Evolutionary conservation across 768 basidiomycete species (phyloP), one percentile per base, ranked within the genome.

Genomic region (Rhizopogon sp.): DNA sequence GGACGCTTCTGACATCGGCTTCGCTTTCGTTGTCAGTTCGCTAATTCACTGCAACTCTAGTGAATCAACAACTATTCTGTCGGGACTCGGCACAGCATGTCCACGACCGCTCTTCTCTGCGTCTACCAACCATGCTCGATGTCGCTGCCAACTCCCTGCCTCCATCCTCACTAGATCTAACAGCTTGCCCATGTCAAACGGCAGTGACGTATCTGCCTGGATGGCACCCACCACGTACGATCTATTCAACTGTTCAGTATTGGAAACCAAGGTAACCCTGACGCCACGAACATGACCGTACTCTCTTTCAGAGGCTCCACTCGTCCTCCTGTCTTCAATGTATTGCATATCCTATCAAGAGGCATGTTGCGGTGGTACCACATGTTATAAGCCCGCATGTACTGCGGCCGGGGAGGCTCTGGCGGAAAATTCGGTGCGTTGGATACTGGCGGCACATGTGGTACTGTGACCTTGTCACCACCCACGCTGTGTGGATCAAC

Each of bases 151-250:
- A 37, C 76, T 76, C 6, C 69, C 56, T 0, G 68, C 65, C 50
- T 80, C 77, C 60, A 68, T 64, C 60, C 66, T 66, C 9, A 77
- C 70, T 14, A 79, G 65, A 22, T 60, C 57, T 44, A 68, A 69
- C 28, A 80, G 61, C 37, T 62, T 59, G 0, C 58, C 56, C 62
- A 72, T 63, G 42, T 67, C 55, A 53, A 74, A 79, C 6, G 72
- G 69, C 31, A 79, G 61, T 8, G 64, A 56, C 6, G 64, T 55
- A 50, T 79, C 74, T 11, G 70, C 71, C 31, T 72, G 71, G 44
- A 79, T 58, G 3, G 76, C 76, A 3, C 71, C 60, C 9, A 79
- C 46, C 8, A 79, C 69, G 55, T 80, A 76, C 8, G 76, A 72
- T 62, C 78, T 80, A 22, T 39, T 25, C 3, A 11, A 37, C 10